phyloP scores from a whole-genome alignment of 257 asterid genomes.

The Solanum ahanhuiri region DNA sequence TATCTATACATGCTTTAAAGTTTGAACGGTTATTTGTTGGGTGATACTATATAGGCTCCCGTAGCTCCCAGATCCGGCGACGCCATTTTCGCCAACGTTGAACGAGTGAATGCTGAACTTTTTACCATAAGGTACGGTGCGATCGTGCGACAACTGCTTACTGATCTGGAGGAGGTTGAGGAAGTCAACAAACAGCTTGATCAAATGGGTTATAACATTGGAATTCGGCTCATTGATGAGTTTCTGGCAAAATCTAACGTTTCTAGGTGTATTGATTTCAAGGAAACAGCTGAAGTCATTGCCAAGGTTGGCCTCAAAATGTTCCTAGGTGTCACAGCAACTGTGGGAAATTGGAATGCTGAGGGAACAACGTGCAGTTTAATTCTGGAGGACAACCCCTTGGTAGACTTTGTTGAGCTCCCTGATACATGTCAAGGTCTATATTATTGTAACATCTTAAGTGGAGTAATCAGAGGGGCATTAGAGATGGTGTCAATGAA shows the following conservation, averaged over 20 bases:
- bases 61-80: conserved; percentile 39
- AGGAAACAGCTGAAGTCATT: too few relatives aligned
- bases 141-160: conserved; percentile 82
- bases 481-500: conserved; percentile 93
- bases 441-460: conserved; percentile 77
- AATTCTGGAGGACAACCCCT: conserved; percentile 87
- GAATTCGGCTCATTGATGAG: too few relatives aligned
- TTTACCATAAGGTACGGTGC: conserved; percentile 93
- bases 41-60: conserved; percentile 15
- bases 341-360: conserved; percentile 73
- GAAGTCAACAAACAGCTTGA: conserved; percentile 97
- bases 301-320: conserved; percentile 72
- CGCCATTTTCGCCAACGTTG: conserved; percentile 41
- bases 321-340: conserved; percentile 83
- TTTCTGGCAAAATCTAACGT: too few relatives aligned
- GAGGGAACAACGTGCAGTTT: conserved; percentile 96
- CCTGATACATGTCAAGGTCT: conserved; percentile 98
- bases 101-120: conserved; percentile 72
- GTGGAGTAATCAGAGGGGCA: conserved; percentile 94
- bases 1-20: too few relatives aligned
- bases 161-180: conserved; percentile 98
- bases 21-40: too few relatives aligned
- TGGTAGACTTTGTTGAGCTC: conserved; percentile 95
- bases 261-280: too few relatives aligned
- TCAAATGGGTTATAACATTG: conserved; percentile 34